Evolutionary conservation across 2,329 filamentous ascomycete genomes (phyloP), one percentile per base, ranked within the genome.

Genomic region (Fusarium albidum): DNA sequence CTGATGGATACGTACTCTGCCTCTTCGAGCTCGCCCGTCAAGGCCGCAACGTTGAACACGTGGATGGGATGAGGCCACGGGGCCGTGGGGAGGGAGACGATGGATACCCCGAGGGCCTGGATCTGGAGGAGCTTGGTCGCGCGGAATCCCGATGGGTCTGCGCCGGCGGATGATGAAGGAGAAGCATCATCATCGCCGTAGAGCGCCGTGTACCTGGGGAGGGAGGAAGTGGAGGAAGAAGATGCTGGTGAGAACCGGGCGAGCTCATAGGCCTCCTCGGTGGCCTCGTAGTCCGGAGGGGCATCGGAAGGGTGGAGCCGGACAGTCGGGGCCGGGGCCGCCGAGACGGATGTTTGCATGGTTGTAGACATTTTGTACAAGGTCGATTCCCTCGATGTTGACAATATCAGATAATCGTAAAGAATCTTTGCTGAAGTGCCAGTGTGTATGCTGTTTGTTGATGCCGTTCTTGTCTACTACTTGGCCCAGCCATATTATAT

Each of bases 1-100:
- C 84, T 79, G 25, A 80, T 70, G 18, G 82, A 86, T 11, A 78
- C 63, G 69, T 85, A 87, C 25, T 74, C 76, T 3, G 78, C 60
- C 3, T 69, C 69, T 10, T 73, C 76, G 29, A 78, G 67, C 3
- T 66, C 68, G 10, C 74, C 75, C 18, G 77, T 69, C 3, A 74
- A 65, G 3, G 75, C n/a, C n/a, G n/a, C 68, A 9, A 81, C 65
- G 15, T 71, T 53, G 66, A 75, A 79, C 51, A 81, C 57, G 28
- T 73, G 71, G 57, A 82, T 79, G 4, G 77, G 75, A 2, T 72
- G 66, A 1, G 75, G 67, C 5, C 64, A 67, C 0, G 70, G 68
- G 0, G 75, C 70, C 0, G 71, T 28, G 2, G 80, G 81, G 4
- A 80, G 61, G n/a, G 76, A 73, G 40, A 80, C 55, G 40, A 74